Percentiles rank a stretch among this genome's conserved stretches.
These are phyloP conservation scores for Fraxinus baroniana DNA, from an alignment of 305 asterid species.

Conservation along the genomic window DNA sequence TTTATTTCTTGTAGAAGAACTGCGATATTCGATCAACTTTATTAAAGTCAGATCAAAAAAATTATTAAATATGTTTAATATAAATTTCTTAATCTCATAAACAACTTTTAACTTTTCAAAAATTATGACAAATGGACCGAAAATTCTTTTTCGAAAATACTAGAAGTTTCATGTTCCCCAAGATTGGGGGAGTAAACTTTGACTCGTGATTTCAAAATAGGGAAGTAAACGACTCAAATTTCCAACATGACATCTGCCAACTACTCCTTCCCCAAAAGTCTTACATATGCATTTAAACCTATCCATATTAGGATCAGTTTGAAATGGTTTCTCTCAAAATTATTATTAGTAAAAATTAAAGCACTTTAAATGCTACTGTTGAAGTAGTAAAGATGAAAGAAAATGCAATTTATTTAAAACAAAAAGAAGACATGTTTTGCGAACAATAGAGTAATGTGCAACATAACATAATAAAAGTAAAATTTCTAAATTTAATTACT, in stretches of 20 bases:
- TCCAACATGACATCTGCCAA: conserved; percentile 19
- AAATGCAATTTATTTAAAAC: background rate
- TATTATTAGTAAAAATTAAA: background rate
- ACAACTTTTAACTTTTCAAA: background rate
- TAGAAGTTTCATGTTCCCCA: background rate
- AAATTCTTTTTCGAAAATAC: background rate
- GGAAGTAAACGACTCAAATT: background rate
- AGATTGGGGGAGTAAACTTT: background rate
- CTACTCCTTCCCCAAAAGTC: background rate
- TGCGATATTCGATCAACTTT: too few relatives aligned
- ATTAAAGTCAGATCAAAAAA: background rate
- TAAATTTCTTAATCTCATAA: background rate
- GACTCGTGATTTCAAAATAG: background rate
- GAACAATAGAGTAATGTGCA: background rate
- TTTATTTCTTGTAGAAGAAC: too few relatives aligned
- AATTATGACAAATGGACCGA: background rate
- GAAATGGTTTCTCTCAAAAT: background rate
- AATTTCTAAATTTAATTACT: too few relatives aligned
- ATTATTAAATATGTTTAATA: too few relatives aligned
- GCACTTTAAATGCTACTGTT: background rate
- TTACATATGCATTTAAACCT: background rate
- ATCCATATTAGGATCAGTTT: background rate
- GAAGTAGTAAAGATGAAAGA: background rate
- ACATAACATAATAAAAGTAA: background rate
- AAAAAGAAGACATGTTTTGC: too few relatives aligned